Base-by-base conservation (phyloP, 805 yeast genomes). In the Ogataea paraovalis region DNA sequence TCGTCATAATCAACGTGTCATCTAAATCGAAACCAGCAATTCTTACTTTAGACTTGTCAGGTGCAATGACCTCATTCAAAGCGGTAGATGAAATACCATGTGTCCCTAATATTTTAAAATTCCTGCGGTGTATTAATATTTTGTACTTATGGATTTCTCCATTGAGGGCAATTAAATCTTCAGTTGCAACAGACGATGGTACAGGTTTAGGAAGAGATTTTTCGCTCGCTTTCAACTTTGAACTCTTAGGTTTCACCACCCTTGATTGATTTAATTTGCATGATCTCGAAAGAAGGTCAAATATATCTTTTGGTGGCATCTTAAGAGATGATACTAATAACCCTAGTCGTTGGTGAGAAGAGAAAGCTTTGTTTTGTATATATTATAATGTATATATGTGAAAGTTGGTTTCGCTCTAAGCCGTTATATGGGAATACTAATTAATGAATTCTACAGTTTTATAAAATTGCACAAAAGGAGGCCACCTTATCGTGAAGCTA, bases 1-100 rank as follows among this genome's bases (percentile, higher is more conserved):
- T 83, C 0, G 96, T 82, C 14, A 62, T 61, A 0, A 88, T 78
- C 7, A 92, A 55, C 0, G 98, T 92, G 8, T 80, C 84, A 68
- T 92, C 99, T 43, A 92, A 70, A 64, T 92, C 98, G 65, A 91
- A 92, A 0, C 86, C 85, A 2, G 88, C 88, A 1, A 85, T 57
- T n/a, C n/a, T n/a, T n/a, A n/a, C n/a, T 38, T 71, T 72, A 2
- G 69, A 48, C 3, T 51, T 51, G 1, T 45, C 41, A 4, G 43
- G 36, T 6, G 21, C 28, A 38, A 41, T 30, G 4, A 18, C 23
- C 27, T 19, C 7, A 7, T 9, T 19, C 13, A 9, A 20, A 7
- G 44, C 42, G 8, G 27, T 22, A 23, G 43, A 43, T 3, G 45
- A 14, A 2, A 49, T 8, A 32, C 50, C 36, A 25, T 49, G 52